Conservation (phyloP, 257 asterid genomes). For the Perilla frutescens region DNA sequence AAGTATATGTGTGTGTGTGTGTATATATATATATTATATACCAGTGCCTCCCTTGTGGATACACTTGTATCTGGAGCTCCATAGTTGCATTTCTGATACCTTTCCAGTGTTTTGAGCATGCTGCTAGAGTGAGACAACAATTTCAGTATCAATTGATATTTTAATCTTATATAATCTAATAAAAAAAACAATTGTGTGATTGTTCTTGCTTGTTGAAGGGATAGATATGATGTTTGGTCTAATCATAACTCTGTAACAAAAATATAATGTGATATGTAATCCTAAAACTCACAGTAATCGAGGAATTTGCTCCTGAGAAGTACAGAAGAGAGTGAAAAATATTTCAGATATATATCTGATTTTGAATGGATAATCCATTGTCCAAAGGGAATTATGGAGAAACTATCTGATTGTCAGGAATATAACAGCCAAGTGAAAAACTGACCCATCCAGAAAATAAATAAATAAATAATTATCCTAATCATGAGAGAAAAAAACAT, state of each 20-base stretch:
- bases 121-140: conserved; percentile 54
- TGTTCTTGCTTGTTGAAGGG: not conserved
- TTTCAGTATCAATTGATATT: conserved; percentile 29
- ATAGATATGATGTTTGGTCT: conserved; percentile 23
- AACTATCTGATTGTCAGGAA: conserved; percentile 34
- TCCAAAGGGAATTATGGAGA: conserved; percentile 40
- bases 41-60: conserved; percentile 95
- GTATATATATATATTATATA: conserved; percentile 27
- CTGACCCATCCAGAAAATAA: not conserved
- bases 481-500: conserved; percentile 26
- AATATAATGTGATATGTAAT: not conserved
- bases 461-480: conserved; percentile 8
- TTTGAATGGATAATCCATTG: conserved; percentile 28
- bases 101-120: conserved; percentile 95
- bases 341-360: conserved; percentile 15
- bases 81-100: conserved; percentile 98
- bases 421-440: conserved; percentile 11
- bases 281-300: conserved; percentile 19
- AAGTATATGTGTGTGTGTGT: too few relatives aligned
- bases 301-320: conserved; percentile 24
- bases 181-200: not conserved
- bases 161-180: not conserved
- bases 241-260: conserved; percentile 30
- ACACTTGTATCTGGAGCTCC: conserved; percentile 93
- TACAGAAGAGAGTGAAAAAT: conserved; percentile 19